Conservation (phyloP, 108 stramenopile genomes). For the Ochromonas danica region DNA sequence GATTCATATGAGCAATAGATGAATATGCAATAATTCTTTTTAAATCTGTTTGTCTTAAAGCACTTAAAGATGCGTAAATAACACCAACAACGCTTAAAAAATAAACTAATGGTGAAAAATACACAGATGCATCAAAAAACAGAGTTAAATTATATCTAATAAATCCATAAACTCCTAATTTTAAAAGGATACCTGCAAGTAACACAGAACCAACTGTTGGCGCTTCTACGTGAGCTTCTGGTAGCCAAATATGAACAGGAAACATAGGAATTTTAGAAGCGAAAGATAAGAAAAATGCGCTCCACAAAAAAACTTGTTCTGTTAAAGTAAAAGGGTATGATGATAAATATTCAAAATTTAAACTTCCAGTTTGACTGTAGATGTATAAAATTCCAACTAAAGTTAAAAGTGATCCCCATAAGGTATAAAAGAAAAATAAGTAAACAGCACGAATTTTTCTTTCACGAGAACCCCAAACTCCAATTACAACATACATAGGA, state of each 20-base stretch:
- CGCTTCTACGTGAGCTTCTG: slow-evolving; percentile 58
- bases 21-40: slow-evolving; percentile 59
- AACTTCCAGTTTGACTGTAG: slow-evolving; percentile 15
- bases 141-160: slow-evolving; percentile 48
- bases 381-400: slow-evolving; percentile 27
- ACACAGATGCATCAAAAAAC: slow-evolving; percentile 44
- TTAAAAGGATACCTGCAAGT: slow-evolving; percentile 54
- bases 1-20: slow-evolving; percentile 56
- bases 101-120: slow-evolving; percentile 43
- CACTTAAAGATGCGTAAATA: slow-evolving; percentile 49
- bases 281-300: slow-evolving; percentile 52
- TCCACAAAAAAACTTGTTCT: slow-evolving; percentile 39
- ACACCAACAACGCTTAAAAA: slow-evolving; percentile 37
- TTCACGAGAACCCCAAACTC: slow-evolving; percentile 14
- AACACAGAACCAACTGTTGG: slow-evolving; percentile 58
- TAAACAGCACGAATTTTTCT: slow-evolving; percentile 36
- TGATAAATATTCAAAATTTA: slow-evolving; percentile 18
- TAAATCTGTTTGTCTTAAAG: slow-evolving; percentile 56
- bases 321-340: slow-evolving; percentile 17
- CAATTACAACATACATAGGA: slow-evolving; percentile 17
- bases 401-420: slow-evolving; percentile 19
- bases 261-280: slow-evolving; percentile 51
- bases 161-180: slow-evolving; percentile 56
- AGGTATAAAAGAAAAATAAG: slow-evolving; percentile 21
- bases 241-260: slow-evolving; percentile 57